These are phyloP conservation scores for Aspergillus bridgeri DNA, from an alignment of 495 filamentous ascomycete genomes.

Conservation along the genomic window DNA sequence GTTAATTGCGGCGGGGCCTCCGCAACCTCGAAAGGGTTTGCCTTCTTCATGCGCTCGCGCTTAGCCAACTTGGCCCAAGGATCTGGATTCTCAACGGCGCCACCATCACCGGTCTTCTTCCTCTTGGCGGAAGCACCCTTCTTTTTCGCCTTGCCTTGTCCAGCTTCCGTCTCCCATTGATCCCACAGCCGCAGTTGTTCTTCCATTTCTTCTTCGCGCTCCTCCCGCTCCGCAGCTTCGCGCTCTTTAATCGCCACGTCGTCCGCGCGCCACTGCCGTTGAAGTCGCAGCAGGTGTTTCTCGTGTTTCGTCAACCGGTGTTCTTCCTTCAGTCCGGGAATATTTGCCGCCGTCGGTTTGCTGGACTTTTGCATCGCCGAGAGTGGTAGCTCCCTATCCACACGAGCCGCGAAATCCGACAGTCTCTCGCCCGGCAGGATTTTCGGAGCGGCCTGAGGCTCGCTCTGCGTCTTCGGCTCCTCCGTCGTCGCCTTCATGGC, in stretches of 20 bases:
- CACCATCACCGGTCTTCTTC: conserved; percentile 38
- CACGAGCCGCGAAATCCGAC: conserved; percentile 76
- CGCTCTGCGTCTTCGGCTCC: background rate
- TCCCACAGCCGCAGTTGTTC: conserved; percentile 47
- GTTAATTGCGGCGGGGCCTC: conserved; percentile 75
- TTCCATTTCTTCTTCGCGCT: conserved; percentile 51
- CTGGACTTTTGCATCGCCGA: conserved; percentile 49
- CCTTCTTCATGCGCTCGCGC: conserved; percentile 49
- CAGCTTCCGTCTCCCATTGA: conserved; percentile 45
- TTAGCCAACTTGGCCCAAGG: conserved; percentile 74
- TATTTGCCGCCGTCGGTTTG: conserved; percentile 22
- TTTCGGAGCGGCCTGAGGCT: conserved; percentile 39
- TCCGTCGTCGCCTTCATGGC: conserved; percentile 9
- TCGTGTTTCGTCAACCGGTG: conserved; percentile 74
- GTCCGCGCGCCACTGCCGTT: conserved; percentile 75
- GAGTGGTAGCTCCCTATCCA: conserved; percentile 81
- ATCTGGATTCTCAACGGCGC: conserved; percentile 58
- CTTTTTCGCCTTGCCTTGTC: conserved; percentile 56
- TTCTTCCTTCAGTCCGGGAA: conserved; percentile 46
- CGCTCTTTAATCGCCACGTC: conserved; percentile 60
- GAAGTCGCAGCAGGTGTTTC: conserved; percentile 75
- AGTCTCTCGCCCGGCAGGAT: conserved; percentile 82
- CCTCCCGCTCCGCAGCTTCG: conserved; percentile 64
- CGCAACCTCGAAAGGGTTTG: conserved; percentile 71
- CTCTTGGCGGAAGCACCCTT: conserved; percentile 41